Evolutionary conservation across 306 rosid species (phyloP), one percentile per base, ranked within the genome.

Genomic region (Sophora flavescens): DNA sequence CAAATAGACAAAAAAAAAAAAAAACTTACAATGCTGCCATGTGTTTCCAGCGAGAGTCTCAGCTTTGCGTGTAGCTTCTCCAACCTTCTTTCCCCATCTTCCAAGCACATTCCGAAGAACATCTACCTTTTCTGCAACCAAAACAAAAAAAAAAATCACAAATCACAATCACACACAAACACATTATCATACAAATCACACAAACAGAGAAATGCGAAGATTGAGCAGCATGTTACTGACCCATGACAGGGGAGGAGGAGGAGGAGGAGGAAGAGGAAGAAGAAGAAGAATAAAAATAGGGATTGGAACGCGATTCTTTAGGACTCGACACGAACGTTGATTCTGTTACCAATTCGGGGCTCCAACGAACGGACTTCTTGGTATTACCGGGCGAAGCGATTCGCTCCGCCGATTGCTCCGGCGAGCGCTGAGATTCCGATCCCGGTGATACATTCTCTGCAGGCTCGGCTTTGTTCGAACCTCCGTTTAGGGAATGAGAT

Each of bases 41-140:
- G 99, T 92, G 86, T 92, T 95, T 74, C 93, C 95, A 28, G 98
- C 99, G 65, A 95, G 85, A 88, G 62, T 87, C 85, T 95, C 99
- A 26, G 99, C 99, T 78, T 84, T 91, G 83, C 77, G 87, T 13
- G 93, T 82, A 3, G 96, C 86, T 73, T 92, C 99, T 62, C 88
- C 99, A 26, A 91, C 93, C 77, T 59, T 83, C 88, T 44, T 86
- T 13, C 96, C 72, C 99, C 99, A 95, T 74, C 84, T 86, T 63
- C 98, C 99, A 0, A 95, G 88, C 81, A 79, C 93, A 81, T 68
- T 80, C 72, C 89, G 80, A 48, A 91, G 96, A n/a, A 82, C 84
- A 28, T 66, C 88, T 74, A 88, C 79, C 79, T 90, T 84, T 26
- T 95, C 99, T 95, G 90, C n/a, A n/a, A n/a, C n/a, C n/a, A n/a